Evolutionary conservation across 805 yeast genomes (phyloP).

Genomic region (Groenewaldozyma tartarivorans): DNA sequence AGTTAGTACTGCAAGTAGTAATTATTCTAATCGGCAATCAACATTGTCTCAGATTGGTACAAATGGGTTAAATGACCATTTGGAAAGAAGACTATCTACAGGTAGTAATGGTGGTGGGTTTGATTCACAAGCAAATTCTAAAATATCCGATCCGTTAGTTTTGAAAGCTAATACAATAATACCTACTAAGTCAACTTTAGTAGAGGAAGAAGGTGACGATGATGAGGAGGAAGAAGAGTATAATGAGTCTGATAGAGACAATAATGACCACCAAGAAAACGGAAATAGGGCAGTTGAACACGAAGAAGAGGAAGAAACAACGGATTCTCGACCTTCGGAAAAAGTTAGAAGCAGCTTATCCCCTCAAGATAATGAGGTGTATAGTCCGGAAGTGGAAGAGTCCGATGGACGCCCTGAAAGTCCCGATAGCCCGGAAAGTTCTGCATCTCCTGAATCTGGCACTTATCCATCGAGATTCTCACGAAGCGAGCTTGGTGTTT

Average conservation of each 20-base stretch:
- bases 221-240: slow-evolving; percentile 34
- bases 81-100: not conserved
- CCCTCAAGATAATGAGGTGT: slow-evolving; percentile 6
- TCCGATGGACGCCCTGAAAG: not conserved
- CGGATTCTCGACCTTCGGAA: not conserved
- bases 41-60: not conserved
- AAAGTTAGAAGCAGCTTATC: not conserved
- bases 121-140: not conserved
- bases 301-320: not conserved
- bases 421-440: not conserved
- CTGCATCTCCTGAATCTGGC: not conserved
- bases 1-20: not conserved
- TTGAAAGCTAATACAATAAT: slow-evolving; percentile 55
- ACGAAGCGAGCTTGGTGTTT: too few relatives aligned
- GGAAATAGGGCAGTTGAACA: not conserved
- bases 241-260: slow-evolving; percentile 2
- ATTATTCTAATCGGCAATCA: not conserved
- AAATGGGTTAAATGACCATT: not conserved
- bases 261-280: slow-evolving; percentile 1
- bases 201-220: slow-evolving; percentile 85
- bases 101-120: not conserved
- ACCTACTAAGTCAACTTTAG: slow-evolving; percentile 76
- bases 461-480: too few relatives aligned
- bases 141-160: not conserved
- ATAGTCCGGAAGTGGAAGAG: slow-evolving; percentile 4